Conservation (phyloP, 345 rosid genomes). For the Mallotus nudiflorus region DNA sequence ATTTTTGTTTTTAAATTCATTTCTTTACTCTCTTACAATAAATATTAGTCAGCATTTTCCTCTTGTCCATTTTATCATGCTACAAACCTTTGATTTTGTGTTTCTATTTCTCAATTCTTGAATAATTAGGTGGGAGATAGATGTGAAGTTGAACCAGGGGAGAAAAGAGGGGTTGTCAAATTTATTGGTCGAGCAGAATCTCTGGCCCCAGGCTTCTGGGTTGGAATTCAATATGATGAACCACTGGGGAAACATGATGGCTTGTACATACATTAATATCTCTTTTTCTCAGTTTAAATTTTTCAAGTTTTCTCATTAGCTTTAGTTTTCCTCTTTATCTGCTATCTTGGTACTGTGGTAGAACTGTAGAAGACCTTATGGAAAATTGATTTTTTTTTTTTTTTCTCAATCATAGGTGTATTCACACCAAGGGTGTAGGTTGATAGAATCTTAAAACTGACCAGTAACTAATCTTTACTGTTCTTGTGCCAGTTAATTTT, state of each 20-base stretch:
- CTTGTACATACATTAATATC: conserved; percentile 46
- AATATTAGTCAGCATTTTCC: conserved; percentile 6
- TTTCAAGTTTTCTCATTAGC: neutral
- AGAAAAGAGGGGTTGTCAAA: conserved; percentile 85
- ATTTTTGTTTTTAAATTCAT: neutral
- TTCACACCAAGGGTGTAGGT: neutral
- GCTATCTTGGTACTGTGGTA: too few species aligned
- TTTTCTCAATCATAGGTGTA: neutral
- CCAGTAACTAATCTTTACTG: too few species aligned
- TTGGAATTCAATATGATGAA: conserved; percentile 93
- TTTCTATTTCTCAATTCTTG: neutral
- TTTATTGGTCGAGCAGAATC: conserved; percentile 78
- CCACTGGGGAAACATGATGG: conserved; percentile 97
- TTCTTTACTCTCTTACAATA: neutral
- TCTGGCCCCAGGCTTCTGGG: conserved; percentile 85
- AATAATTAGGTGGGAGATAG: conserved; percentile 69
- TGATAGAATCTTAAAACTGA: too few species aligned
- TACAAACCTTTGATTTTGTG: neutral
- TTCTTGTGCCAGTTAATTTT: too few species aligned
- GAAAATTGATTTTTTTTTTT: neutral
- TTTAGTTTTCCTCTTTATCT: neutral
- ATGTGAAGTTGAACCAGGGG: conserved; percentile 93
- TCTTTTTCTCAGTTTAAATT: neutral
- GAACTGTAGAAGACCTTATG: neutral
- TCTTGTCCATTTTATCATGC: neutral